Percentiles rank a stretch among this genome's conserved stretches.
Conservation (phyloP, 805 yeast species). For the Hanseniaspora pseudoguilliermondii region DNA sequence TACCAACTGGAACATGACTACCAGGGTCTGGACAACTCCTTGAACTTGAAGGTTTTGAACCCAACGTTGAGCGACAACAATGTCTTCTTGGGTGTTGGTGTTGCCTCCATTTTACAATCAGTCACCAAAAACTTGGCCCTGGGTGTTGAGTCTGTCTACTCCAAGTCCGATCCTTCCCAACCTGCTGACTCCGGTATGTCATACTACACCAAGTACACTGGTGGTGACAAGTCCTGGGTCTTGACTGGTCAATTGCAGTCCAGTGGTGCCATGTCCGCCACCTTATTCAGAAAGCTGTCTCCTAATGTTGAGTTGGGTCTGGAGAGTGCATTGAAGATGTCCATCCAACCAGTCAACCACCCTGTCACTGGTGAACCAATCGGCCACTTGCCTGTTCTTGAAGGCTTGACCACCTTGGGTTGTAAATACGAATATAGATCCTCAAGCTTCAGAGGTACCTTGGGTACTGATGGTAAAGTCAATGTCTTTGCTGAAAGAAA, state of each 20-base stretch:
- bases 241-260: slow-evolving; percentile 89
- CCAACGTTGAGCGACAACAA: slow-evolving; percentile 52
- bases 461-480: slow-evolving; percentile 85
- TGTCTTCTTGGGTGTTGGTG: slow-evolving; percentile 75
- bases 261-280: slow-evolving; percentile 75
- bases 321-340: slow-evolving; percentile 71
- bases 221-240: slow-evolving; percentile 63
- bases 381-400: slow-evolving; percentile 72
- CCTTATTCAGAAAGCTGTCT: slow-evolving; percentile 88
- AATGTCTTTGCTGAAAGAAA: slow-evolving; percentile 85
- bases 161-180: slow-evolving; percentile 49
- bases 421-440: slow-evolving; percentile 97
- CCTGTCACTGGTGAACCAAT: slow-evolving; percentile 66
- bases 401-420: slow-evolving; percentile 87
- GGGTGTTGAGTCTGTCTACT: slow-evolving; percentile 87
- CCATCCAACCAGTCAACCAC: slow-evolving; percentile 60
- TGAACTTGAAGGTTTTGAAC: slow-evolving; percentile 82
- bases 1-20: slow-evolving; percentile 91
- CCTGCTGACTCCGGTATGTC: slow-evolving; percentile 89
- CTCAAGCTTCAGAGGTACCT: slow-evolving; percentile 86
- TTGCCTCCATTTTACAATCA: slow-evolving; percentile 81
- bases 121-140: slow-evolving; percentile 70
- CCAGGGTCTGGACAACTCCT: slow-evolving; percentile 76
- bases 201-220: slow-evolving; percentile 78
- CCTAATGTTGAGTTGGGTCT: slow-evolving; percentile 91